Percentiles rank a stretch among this genome's conserved stretches.
These are phyloP conservation scores for Candolleomyces eurysporus DNA, from an alignment of 768 basidiomycete genomes.

Conservation along the genomic window DNA sequence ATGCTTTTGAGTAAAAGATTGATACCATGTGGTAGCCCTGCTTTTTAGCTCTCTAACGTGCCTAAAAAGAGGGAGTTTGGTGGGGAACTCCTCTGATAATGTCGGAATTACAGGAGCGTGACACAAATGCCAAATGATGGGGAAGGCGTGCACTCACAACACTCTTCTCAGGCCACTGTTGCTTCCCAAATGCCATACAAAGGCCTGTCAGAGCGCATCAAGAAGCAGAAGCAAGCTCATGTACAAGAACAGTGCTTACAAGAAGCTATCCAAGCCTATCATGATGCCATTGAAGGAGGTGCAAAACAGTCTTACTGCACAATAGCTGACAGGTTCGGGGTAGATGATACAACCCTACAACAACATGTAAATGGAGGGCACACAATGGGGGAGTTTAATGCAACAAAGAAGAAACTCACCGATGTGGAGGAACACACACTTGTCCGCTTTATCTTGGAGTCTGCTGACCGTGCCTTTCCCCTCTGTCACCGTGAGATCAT, in stretches of 20 bases:
- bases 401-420: constrained; percentile 11
- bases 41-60: too few relatives aligned
- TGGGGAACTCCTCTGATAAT: too few relatives aligned
- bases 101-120: too few relatives aligned
- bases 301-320: constrained; percentile 3
- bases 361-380: constrained; percentile 13
- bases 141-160: too few relatives aligned
- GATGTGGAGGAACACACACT: constrained; percentile 1
- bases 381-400: constrained; percentile 4
- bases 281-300: background rate
- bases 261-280: background rate
- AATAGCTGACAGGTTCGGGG: constrained; percentile 13
- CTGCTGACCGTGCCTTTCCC: constrained; percentile 1
- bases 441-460: constrained; percentile 7
- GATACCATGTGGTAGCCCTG: too few relatives aligned
- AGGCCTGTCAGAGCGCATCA: too few relatives aligned
- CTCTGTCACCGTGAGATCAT: background rate
- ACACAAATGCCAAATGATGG: too few relatives aligned
- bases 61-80: too few relatives aligned
- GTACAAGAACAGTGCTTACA: background rate
- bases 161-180: too few relatives aligned
- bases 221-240: too few relatives aligned
- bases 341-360: constrained; percentile 13
- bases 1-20: too few relatives aligned
- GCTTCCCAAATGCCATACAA: too few relatives aligned